Conservation (phyloP, 2,329 filamentous ascomycete genomes). For the Orbilia quercus region DNA sequence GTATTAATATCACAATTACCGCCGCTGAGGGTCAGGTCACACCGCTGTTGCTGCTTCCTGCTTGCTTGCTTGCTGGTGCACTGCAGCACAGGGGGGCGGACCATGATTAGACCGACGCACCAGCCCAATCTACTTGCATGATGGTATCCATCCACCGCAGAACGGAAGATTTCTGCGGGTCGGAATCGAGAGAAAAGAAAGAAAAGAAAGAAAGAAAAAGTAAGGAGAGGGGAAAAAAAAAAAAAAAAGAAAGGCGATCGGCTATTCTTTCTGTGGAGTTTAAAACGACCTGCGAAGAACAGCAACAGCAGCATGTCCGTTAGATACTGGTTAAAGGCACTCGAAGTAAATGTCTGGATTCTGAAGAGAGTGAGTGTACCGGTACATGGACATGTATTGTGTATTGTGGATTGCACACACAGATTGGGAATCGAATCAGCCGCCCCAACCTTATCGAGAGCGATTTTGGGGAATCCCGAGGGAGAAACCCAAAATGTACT, state of each 20-base stretch:
- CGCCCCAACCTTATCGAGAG: constrained; percentile 54
- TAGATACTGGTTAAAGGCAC: no score
- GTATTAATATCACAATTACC: constrained; percentile 24
- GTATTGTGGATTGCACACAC: neutral
- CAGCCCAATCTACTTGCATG: neutral
- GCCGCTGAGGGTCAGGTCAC: constrained; percentile 36
- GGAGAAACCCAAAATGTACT: constrained; percentile 8
- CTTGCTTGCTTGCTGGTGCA: no score
- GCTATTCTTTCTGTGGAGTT: constrained; percentile 39
- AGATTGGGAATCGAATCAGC: constrained; percentile 51
- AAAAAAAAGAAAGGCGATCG: constrained; percentile 27
- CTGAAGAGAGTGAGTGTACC: constrained; percentile 4
- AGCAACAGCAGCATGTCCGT: no score
- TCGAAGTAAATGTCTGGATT: neutral
- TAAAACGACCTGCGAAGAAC: constrained; percentile 2
- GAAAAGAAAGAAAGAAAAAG: no score
- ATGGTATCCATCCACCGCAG: constrained; percentile 5
- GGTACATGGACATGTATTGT: constrained; percentile 10
- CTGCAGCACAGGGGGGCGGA: constrained; percentile 41
- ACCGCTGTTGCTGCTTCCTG: no score
- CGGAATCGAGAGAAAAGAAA: no score
- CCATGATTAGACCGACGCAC: constrained; percentile 48
- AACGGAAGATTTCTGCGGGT: constrained; percentile 1
- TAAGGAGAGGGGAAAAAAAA: no score
- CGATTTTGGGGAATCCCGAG: constrained; percentile 53